Evolutionary conservation across 2,329 filamentous ascomycete species (phyloP), one percentile per base, ranked within the genome.

Genomic region (Sclerotinia subarctica): DNA sequence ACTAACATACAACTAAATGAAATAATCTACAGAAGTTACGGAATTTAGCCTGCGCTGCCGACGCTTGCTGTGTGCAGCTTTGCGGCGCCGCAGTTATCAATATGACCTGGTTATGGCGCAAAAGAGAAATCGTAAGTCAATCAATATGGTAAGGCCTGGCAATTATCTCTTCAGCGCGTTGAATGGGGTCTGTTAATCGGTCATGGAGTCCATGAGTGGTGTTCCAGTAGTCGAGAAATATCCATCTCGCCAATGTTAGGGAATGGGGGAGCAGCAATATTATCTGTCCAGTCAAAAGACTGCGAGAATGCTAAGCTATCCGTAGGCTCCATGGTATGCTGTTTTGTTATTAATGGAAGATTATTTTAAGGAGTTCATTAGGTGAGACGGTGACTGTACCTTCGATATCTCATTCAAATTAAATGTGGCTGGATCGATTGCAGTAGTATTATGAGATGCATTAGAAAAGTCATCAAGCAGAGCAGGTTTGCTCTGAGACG

Each of bases 181-280:
- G 15, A 24, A 32, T 24, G 29, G 19, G 15, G 21, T 35, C 29
- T 62, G 29, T 17, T 62, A 29, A 7, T 19, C 29, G 13, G 26
- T 58, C 38, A 58, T 42, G 38, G 19, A 1, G 56, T 44, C 56
- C 56, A 58, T 29, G 38, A 35, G 26, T 56, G 52, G 42, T 49
- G 49, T 49, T 66, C 69, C 32, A 70, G 52, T 57, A 89, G 79
- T 17, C 86, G 82, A 21, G 85, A 86, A 57, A 88, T 87, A 64
- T 86, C 86, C 86, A 88, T 88, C 74, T 88, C 86, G 21, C 84
- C 82, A 11, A 80, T 78, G 62, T 70, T 79, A 4, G 80, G 80
- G 58, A 81, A 76, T 66, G 81, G 78, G 3, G 82, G 79, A 3
- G 79, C 74, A 5, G 76, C 75, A 13, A 78, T 74, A 7, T 75